Evolutionary conservation across 768 basidiomycete genomes (phyloP).

Genomic region (Cystobasidium ongulense): DNA sequence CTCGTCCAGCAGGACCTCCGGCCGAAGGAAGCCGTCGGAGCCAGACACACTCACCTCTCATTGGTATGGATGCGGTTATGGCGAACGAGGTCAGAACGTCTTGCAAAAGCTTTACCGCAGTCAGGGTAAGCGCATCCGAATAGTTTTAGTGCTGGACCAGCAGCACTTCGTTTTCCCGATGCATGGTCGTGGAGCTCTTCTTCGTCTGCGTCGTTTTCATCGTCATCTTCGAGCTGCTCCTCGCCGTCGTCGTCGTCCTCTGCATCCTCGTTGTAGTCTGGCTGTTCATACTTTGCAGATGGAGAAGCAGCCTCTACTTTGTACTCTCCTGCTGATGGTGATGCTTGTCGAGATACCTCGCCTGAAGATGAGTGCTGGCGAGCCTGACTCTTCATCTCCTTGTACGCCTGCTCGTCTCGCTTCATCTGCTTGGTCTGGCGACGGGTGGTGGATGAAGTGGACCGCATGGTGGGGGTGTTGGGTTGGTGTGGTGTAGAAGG

Average conservation of each 20-base stretch:
- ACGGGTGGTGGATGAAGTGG: background rate
- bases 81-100: constrained; percentile 47
- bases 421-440: background rate
- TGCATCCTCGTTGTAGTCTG: background rate
- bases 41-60: constrained; percentile 45
- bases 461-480: background rate
- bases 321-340: background rate
- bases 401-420: background rate
- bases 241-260: background rate
- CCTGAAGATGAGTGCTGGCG: background rate
- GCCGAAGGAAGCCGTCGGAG: background rate
- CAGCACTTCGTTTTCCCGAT: background rate
- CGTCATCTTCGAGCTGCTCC: background rate
- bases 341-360: background rate
- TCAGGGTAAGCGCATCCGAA: constrained; percentile 27
- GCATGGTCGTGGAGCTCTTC: background rate
- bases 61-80: constrained; percentile 49
- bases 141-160: constrained; percentile 4
- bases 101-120: constrained; percentile 47
- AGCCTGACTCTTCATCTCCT: background rate
- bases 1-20: background rate
- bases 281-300: background rate
- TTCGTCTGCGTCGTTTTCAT: background rate
- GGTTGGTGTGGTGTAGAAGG: background rate
- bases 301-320: background rate